Evolutionary conservation across 202 grass and related monocot genomes (phyloP), one percentile per base, ranked within the genome.

Genomic region (Zoysia matrella): DNA sequence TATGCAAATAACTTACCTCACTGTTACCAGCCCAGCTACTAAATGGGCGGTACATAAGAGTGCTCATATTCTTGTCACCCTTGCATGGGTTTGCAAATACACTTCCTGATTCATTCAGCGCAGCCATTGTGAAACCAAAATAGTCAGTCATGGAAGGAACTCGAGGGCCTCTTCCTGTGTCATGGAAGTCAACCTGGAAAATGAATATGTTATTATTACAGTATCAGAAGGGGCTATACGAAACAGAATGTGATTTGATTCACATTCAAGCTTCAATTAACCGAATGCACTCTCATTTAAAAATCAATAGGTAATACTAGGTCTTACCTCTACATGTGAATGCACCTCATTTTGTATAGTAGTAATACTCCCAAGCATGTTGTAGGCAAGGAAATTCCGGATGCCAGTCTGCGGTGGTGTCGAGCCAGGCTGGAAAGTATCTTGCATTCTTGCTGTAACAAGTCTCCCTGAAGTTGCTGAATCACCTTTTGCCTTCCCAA

Each of bases 91-190:
- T 98, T 67, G 92, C 92, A 82, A 95, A 94, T 40, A 98, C 92
- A 65, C 95, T 91, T 67, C 95, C 92, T 75, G 65, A 91, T 95
- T 91, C 95, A 4, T 84, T 95, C 56, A 98, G 16, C 68, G 95
- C 80, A 85, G 92, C 92, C 90, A 95, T 98, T 75, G 95, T 95
- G 79, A 98, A 98, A 86, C 92, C 92, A 88, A 98, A 98, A 84
- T 94, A 94, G 82, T 98, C 95, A 12, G 82, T 91, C 95, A 98
- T 95, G 44, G 95, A 87, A 91, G 95, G 92, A 75, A 98, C 89
- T 80, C 95, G 91, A 65, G 95, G 90, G 61, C 95, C 95, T 83
- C 92, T 95, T 91, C 95, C 90, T 53, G 95, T 98, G 87, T 98
- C 95, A 83, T 98, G 92, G 52, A 98, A 98, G 44, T 98, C 95